Conservation (phyloP, 73 alveolate species). For the Vitrella brassicaformis region DNA sequence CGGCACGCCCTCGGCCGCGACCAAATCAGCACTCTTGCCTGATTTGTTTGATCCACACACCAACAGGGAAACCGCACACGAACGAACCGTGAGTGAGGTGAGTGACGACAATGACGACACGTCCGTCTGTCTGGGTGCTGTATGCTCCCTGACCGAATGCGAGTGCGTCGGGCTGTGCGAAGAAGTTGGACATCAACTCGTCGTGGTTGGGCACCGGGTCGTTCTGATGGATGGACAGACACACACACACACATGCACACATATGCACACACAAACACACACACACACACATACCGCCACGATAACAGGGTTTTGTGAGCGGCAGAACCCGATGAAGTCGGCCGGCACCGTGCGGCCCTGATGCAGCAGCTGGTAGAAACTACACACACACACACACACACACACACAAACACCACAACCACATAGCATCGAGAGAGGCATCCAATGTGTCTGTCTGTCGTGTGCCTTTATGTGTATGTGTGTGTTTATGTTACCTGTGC, state of each 20-base stretch:
- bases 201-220: constrained; percentile 67
- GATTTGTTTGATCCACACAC: too few species aligned
- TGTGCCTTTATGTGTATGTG: too few species aligned
- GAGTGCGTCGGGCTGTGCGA: constrained; percentile 91
- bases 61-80: too few species aligned
- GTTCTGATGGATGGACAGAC: background rate
- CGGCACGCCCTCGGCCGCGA: constrained; percentile 54
- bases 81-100: too few species aligned
- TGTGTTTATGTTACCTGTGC: constrained; percentile 18
- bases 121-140: background rate
- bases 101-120: background rate
- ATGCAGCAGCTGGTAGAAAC: constrained; percentile 5
- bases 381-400: background rate
- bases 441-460: too few species aligned
- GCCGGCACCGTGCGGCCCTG: constrained; percentile 71
- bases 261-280: background rate
- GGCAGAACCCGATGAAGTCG: constrained; percentile 74
- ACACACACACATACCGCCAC: background rate
- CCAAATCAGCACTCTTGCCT: too few species aligned
- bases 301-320: constrained; percentile 52
- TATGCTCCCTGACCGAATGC: constrained; percentile 51
- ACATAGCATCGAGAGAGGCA: too few species aligned
- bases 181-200: constrained; percentile 82
- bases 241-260: background rate
- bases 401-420: background rate